These are phyloP conservation scores for Heracleum sosnowskyi DNA, from an alignment of 129 eudicot genomes.

Conservation along the genomic window DNA sequence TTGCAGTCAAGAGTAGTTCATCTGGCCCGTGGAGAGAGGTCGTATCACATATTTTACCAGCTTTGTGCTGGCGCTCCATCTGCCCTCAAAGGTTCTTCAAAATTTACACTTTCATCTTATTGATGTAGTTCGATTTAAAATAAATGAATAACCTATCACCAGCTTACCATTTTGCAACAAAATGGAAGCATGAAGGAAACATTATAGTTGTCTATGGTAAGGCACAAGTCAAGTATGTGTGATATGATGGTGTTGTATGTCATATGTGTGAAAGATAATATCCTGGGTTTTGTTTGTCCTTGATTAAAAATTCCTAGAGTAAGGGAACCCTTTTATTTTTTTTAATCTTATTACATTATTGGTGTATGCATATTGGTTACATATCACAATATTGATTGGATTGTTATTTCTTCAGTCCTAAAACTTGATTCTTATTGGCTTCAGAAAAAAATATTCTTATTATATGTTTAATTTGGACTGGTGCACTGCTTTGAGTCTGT, in stretches of 20 bases:
- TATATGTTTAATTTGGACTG: not conserved
- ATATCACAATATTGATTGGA: too few species aligned
- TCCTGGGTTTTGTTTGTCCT: not conserved
- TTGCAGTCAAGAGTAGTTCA: slow-evolving; percentile 89
- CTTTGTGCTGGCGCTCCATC: slow-evolving; percentile 89
- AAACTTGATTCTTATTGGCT: not conserved
- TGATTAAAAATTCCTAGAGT: not conserved
- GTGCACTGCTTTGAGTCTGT: not conserved
- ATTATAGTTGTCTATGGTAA: not conserved
- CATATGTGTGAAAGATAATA: not conserved
- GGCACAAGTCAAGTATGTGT: not conserved
- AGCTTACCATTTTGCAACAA: not conserved
- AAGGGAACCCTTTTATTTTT: not conserved
- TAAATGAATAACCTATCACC: not conserved
- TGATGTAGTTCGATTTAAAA: not conserved
- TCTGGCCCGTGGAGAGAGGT: slow-evolving; percentile 67
- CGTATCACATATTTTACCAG: slow-evolving; percentile 91
- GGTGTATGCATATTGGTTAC: not conserved
- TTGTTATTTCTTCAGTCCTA: not conserved
- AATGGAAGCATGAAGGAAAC: not conserved
- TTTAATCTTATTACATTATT: not conserved
- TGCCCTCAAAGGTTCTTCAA: slow-evolving; percentile 58
- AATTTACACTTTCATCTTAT: not conserved
- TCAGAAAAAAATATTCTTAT: not conserved
- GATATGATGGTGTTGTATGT: not conserved